These are phyloP conservation scores for Haberlea rhodopensis DNA, from an alignment of 257 asterid species.

Conservation along the genomic window DNA sequence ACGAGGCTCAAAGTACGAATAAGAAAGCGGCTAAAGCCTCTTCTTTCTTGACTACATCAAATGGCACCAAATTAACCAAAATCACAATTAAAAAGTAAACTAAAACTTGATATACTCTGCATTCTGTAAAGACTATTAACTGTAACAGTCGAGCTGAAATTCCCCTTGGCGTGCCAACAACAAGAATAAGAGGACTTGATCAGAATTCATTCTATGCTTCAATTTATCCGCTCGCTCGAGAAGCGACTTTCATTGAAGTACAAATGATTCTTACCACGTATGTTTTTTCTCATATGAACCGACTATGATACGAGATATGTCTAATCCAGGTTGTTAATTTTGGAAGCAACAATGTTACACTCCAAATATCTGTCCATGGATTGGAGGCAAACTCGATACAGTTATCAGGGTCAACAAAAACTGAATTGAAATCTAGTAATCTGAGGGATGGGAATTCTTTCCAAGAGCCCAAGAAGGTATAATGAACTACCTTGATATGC, in stretches of 20 bases:
- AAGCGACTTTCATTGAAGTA: neutral
- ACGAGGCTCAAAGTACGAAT: too few relatives aligned
- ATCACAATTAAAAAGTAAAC: too few relatives aligned
- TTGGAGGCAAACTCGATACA: conserved; percentile 40
- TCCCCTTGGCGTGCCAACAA: too few relatives aligned
- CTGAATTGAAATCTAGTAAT: conserved; percentile 51
- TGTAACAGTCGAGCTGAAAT: too few relatives aligned
- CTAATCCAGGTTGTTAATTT: conserved; percentile 69
- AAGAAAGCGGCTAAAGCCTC: too few relatives aligned
- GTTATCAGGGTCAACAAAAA: conserved; percentile 45
- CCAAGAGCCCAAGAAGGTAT: conserved; percentile 64
- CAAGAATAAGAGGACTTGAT: too few relatives aligned
- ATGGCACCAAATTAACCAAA: too few relatives aligned
- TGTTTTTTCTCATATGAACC: neutral
- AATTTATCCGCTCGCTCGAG: too few relatives aligned
- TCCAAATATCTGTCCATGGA: conserved; percentile 48
- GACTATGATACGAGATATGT: neutral
- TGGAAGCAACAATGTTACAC: conserved; percentile 43
- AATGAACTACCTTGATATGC: neutral
- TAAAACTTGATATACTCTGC: too few relatives aligned
- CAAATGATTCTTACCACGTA: neutral
- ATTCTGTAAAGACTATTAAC: too few relatives aligned
- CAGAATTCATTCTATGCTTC: too few relatives aligned
- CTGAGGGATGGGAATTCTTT: conserved; percentile 80
- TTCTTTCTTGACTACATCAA: too few relatives aligned